Evolutionary conservation across 2,329 filamentous ascomycete species (phyloP).

Genomic region (Colletotrichum eremochloae): DNA sequence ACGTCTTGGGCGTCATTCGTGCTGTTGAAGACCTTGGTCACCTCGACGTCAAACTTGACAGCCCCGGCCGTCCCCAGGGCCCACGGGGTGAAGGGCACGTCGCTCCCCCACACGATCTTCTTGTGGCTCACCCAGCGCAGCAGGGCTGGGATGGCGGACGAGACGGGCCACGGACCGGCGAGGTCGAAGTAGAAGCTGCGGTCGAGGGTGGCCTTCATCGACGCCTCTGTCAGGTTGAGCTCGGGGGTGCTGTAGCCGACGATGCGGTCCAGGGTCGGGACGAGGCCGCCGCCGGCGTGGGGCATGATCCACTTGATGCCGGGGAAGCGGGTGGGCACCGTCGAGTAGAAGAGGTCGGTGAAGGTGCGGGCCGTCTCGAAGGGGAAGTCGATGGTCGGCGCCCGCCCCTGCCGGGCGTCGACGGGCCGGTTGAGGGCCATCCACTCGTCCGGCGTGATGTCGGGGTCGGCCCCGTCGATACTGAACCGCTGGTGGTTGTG

Average conservation of each 20-base stretch:
- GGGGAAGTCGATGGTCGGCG: conserved; percentile 44
- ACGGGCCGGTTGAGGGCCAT: conserved; percentile 23
- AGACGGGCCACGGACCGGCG: conserved; percentile 46
- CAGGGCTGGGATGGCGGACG: conserved; percentile 42
- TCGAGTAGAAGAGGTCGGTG: conserved; percentile 40
- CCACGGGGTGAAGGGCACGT: conserved; percentile 46
- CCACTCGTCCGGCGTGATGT: conserved; percentile 19
- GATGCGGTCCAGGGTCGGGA: conserved; percentile 45
- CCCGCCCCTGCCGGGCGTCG: background rate
- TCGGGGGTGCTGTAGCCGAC: conserved; percentile 8
- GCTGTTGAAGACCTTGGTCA: background rate
- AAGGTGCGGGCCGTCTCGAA: conserved; percentile 44
- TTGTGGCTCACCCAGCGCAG: conserved; percentile 46
- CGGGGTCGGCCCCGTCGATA: conserved; percentile 30
- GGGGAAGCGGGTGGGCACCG: conserved; percentile 45
- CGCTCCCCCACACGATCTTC: conserved; percentile 44
- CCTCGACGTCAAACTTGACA: conserved; percentile 5
- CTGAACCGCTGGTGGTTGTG: conserved; percentile 27
- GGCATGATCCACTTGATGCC: conserved; percentile 47
- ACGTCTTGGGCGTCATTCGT: background rate
- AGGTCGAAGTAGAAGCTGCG: conserved; percentile 47
- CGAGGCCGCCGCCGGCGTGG: conserved; percentile 46
- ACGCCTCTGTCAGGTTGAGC: conserved; percentile 50
- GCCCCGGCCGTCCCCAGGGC: background rate
- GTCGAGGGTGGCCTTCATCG: conserved; percentile 37